phyloP scores from a whole-genome alignment of 352 stramenopile genomes.

The Phytophthora pluvialis region DNA sequence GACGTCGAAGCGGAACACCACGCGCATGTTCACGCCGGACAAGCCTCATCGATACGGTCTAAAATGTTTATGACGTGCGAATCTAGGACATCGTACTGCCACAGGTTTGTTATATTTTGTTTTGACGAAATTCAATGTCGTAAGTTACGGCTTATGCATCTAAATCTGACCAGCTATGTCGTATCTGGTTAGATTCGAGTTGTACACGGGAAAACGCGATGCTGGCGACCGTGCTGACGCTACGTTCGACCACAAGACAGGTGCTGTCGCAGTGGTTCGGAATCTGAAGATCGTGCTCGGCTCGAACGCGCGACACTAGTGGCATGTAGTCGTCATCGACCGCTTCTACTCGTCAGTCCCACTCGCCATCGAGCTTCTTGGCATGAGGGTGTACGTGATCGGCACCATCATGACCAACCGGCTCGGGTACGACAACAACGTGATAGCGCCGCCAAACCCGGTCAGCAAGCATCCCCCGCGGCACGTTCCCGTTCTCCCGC shows the following conservation, averaged over 20 bases:
- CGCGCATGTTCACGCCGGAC: conserved; percentile 37
- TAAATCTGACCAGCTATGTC: neutral
- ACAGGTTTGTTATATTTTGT: conserved; percentile 3
- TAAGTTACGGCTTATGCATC: conserved; percentile 6
- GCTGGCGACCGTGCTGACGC: neutral
- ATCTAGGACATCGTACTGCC: conserved; percentile 11
- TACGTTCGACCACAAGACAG: conserved; percentile 9
- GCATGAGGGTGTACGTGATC: too few species aligned
- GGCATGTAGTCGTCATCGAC: too few species aligned
- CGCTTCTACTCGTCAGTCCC: too few species aligned
- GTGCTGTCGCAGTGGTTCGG: neutral
- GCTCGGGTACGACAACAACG: too few species aligned
- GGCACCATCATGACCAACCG: too few species aligned
- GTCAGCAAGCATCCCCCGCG: too few species aligned
- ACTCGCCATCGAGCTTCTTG: too few species aligned
- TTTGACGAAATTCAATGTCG: neutral
- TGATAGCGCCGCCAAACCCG: too few species aligned
- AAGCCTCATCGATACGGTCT: conserved; percentile 11
- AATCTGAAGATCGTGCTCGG: conserved; percentile 24
- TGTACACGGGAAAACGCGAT: conserved; percentile 7
- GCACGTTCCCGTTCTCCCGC: too few species aligned
- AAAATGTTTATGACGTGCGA: conserved; percentile 31
- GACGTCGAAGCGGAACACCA: conserved; percentile 33
- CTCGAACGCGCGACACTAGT: too few species aligned
- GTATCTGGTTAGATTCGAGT: conserved; percentile 16